A percentile compares a stretch with the other conserved stretches of the same genome.
phyloP scores from a whole-genome alignment of 2,329 filamentous ascomycete genomes.

The Sporothrix euskadiensis region DNA sequence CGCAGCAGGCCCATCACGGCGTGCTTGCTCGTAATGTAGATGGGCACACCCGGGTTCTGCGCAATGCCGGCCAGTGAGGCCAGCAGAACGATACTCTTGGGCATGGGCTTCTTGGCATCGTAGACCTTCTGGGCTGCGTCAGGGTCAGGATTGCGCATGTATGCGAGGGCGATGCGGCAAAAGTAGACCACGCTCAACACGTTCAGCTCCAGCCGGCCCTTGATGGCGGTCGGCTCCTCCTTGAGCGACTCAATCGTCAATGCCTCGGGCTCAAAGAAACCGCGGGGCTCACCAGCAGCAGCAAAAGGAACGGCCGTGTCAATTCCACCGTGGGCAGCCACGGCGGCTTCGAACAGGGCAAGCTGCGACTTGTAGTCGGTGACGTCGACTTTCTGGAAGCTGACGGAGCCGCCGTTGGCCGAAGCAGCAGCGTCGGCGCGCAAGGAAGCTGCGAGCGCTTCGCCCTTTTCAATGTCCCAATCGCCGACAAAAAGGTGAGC shows the following conservation, averaged over 20 bases:
- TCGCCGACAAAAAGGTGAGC: conserved; percentile 38
- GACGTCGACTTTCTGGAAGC: conserved; percentile 49
- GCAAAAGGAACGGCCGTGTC: conserved; percentile 53
- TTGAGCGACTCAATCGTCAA: conserved; percentile 47
- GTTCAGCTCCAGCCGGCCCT: conserved; percentile 49
- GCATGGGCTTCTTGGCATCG: background rate
- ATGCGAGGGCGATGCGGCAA: conserved; percentile 51
- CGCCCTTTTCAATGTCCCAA: conserved; percentile 34
- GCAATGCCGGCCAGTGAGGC: conserved; percentile 51
- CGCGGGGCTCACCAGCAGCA: conserved; percentile 45
- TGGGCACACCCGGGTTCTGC: conserved; percentile 47
- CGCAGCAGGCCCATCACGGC: conserved; percentile 53
- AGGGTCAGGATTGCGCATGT: conserved; percentile 42
- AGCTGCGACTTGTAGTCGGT: conserved; percentile 49
- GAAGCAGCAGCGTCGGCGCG: conserved; percentile 13
- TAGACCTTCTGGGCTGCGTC: conserved; percentile 16
- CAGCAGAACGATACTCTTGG: conserved; percentile 37
- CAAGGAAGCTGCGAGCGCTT: conserved; percentile 29
- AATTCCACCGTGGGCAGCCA: conserved; percentile 47
- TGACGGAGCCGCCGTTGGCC: conserved; percentile 26
- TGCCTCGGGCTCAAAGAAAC: conserved; percentile 47
- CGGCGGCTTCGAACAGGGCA: conserved; percentile 48
- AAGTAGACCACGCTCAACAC: conserved; percentile 50
- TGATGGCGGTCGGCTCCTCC: conserved; percentile 39
- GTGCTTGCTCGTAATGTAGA: conserved; percentile 52